Evolutionary conservation across 2,329 filamentous ascomycete genomes (phyloP).

Genomic region (Scolecobasidium constrictum): DNA sequence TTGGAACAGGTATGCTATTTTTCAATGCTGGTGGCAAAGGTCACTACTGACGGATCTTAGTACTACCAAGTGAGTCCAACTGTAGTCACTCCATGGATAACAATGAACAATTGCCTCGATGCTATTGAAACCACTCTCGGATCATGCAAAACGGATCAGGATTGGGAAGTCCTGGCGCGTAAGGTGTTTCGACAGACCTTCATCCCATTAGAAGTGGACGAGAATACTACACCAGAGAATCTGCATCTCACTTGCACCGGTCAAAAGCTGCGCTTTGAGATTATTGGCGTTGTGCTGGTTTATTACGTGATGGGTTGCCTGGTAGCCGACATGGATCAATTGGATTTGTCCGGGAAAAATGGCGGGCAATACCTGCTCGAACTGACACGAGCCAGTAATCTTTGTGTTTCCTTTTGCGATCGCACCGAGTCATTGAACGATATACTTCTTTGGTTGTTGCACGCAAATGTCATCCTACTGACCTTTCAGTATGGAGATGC

Average conservation of each 20-base stretch:
- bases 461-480: conserved; percentile 2
- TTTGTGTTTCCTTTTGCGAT: conserved; percentile 7
- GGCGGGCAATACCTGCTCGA: background rate
- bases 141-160: background rate
- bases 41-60: background rate
- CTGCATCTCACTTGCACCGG: conserved; percentile 6
- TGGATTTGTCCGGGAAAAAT: background rate
- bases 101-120: conserved; percentile 7
- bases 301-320: conserved; percentile 5
- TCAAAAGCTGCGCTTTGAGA: conserved; percentile 6
- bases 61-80: conserved; percentile 5
- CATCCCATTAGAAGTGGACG: conserved; percentile 2
- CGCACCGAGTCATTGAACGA: conserved; percentile 9
- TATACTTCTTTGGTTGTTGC: conserved; percentile 4
- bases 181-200: conserved; percentile 6
- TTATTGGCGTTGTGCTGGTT: conserved; percentile 3
- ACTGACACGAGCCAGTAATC: conserved; percentile 7
- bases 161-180: conserved; percentile 1
- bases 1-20: background rate
- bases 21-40: background rate
- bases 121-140: conserved; percentile 1
- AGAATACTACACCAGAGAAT: conserved; percentile 3
- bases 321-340: background rate
- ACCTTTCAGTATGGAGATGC: conserved; percentile 8
- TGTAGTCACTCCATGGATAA: conserved; percentile 3